phyloP scores from a whole-genome alignment of 2,329 filamentous ascomycete species.

The Aspergillus tubingensis region DNA sequence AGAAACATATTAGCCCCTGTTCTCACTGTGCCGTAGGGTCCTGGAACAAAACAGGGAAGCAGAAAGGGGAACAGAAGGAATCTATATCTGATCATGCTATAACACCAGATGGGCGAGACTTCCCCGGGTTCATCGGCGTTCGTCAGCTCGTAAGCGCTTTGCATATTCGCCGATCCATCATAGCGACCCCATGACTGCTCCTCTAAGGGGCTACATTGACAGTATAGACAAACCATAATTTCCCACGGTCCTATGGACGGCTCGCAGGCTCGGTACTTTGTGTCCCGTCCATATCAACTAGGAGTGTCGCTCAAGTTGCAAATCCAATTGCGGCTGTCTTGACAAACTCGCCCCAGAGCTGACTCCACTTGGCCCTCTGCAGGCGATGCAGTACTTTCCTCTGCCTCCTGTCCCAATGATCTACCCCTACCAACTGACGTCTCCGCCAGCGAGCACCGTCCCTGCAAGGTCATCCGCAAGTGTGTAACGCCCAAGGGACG shows the following conservation, averaged over 20 bases:
- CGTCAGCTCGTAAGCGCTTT: no score
- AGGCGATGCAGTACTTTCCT: not conserved
- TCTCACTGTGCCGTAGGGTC: no score
- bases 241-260: not conserved
- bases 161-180: no score
- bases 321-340: not conserved
- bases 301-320: not conserved
- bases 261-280: not conserved
- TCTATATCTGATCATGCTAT: no score
- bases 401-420: not conserved
- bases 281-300: not conserved
- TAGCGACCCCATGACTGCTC: no score
- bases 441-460: not conserved
- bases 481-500: constrained; percentile 9
- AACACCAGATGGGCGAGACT: no score
- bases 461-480: not conserved
- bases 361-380: not conserved
- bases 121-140: no score
- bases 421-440: not conserved
- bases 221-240: no score
- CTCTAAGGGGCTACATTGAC: no score
- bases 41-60: no score
- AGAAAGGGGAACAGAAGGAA: no score
- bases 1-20: no score
- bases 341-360: not conserved